A percentile compares a stretch with the other conserved stretches of the same genome.
Evolutionary conservation across 192 early-diverging fungal genomes (phyloP).

Genomic region (Podila clonocystis): DNA sequence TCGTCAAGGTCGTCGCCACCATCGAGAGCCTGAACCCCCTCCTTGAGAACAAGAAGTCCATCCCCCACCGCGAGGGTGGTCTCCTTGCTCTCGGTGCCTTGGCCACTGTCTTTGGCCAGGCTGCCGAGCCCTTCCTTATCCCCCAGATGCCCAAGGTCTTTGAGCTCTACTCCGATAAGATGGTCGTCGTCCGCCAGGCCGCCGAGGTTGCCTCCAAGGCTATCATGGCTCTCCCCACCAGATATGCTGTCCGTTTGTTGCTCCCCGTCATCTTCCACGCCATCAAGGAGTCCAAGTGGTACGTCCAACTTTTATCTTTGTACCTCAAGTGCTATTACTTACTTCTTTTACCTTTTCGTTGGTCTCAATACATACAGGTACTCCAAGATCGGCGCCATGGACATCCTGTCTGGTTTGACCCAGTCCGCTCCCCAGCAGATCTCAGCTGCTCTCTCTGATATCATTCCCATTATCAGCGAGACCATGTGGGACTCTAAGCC

Average conservation of each 20-base stretch:
- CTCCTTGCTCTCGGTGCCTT: conserved; percentile 68
- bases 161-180: conserved; percentile 68
- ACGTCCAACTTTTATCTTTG: neutral
- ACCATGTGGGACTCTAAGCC: conserved; percentile 87
- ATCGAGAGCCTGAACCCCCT: conserved; percentile 67
- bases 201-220: conserved; percentile 57
- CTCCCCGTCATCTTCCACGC: conserved; percentile 67
- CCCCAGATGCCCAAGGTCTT: conserved; percentile 69
- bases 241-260: conserved; percentile 55
- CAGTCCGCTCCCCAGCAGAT: conserved; percentile 58
- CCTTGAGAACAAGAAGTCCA: conserved; percentile 76
- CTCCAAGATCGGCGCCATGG: conserved; percentile 67
- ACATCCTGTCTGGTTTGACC: conserved; percentile 56
- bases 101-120: conserved; percentile 62
- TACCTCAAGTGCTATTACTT: too few relatives aligned
- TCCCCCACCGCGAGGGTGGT: conserved; percentile 70
- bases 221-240: conserved; percentile 53
- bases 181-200: conserved; percentile 52
- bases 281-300: conserved; percentile 54
- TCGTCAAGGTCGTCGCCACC: conserved; percentile 66
- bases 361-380: conserved; percentile 57
- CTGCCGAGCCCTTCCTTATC: conserved; percentile 75
- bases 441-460: conserved; percentile 62
- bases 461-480: conserved; percentile 78
- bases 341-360: too few relatives aligned